Base-by-base conservation (phyloP, 2,329 filamentous ascomycete genomes). In the Cadophora sp. region DNA sequence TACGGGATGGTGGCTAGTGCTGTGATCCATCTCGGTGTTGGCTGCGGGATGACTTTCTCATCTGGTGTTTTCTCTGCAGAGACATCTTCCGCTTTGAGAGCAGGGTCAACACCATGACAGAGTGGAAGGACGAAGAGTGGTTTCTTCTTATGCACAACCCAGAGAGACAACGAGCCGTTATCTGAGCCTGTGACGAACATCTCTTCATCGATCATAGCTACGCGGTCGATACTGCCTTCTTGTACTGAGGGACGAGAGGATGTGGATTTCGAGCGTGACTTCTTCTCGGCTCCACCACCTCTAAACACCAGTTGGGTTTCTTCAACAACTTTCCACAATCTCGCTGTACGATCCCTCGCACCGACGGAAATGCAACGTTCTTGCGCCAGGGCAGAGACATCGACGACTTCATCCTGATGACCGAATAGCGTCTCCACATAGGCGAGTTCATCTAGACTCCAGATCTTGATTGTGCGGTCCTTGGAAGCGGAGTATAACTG, bases 341-440 rank as follows among this genome's bases (percentile, higher is more conserved):
- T 86, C 47, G 95, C 96, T 1, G 94, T 97, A 66, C 95, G 89
- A 78, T 99, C 96, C 71, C 96, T 86, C 6, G 93, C 91, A 64
- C 96, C 96, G 20, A 97, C 96, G 69, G 91, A 96, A 67, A 98
- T 85, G 77, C 96, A 97, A 59, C 93, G 90, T 79, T 98, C 96
- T 73, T 94, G 89, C 1, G 91, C 89, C 69, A 97, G 85, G 24
- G 93, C 91, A 70, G 92, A 91, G 64, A 99, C 87, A 75, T 94
- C 92, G 45, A 95, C 85, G 5, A 98, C 91, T 71, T 92, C 86
- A 77, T 98, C 95, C 77, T 97, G 95, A 80, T 99, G 96, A 53
- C 96, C 96, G 76, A 97, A 98, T 0, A 99, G 84, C 0, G 95
- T 98, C 79, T 99, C 96, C 36, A 97, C 88, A 76, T 98, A 99